These are phyloP conservation scores for Aphanomyces stellatus DNA, from an alignment of 352 stramenopile genomes.

Conservation along the genomic window DNA sequence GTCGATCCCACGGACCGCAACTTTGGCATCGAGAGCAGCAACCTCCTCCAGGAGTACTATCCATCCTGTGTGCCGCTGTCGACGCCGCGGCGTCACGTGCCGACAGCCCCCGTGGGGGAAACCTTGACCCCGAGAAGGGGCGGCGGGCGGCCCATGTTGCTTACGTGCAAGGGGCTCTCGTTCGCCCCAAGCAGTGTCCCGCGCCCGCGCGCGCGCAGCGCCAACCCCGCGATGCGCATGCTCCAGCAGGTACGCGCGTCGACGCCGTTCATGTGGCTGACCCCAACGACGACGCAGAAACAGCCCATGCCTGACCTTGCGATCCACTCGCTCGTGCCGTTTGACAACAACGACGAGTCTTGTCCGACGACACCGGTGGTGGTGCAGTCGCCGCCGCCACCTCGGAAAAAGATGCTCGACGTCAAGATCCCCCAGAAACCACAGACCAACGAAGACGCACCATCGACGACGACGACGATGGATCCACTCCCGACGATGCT, in stretches of 20 bases:
- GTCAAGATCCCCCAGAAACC: neutral
- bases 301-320: neutral
- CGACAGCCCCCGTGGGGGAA: neutral
- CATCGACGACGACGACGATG: neutral
- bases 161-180: no score
- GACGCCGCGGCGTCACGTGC: no score
- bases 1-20: neutral
- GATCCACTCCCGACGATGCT: no score
- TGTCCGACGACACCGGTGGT: neutral
- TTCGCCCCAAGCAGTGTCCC: neutral
- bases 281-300: neutral
- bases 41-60: slow-evolving; percentile 15
- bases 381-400: neutral
- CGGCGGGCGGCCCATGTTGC: no score
- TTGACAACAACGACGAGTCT: neutral
- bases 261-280: no score
- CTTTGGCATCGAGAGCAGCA: slow-evolving; percentile 19
- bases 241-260: neutral
- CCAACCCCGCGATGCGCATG: neutral
- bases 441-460: neutral
- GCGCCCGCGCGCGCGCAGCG: neutral
- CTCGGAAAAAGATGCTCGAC: neutral
- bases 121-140: neutral
- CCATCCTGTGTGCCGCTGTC: no score
- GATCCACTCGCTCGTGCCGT: neutral